Evolutionary conservation across 305 asterid genomes (phyloP).

Genomic region (Petunia hybrid): DNA sequence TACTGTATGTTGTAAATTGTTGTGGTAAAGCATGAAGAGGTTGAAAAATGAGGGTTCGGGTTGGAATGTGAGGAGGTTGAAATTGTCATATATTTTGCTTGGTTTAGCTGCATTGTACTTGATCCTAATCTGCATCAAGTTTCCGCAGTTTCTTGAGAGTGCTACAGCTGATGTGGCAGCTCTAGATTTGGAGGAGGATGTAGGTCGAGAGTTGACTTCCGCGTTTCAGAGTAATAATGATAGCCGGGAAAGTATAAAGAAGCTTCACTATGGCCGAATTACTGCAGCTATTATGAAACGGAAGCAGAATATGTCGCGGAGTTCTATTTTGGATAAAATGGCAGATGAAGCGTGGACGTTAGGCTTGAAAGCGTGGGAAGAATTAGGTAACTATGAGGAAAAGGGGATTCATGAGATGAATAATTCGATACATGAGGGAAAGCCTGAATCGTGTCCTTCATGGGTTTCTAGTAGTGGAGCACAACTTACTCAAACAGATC

Average conservation of each 20-base stretch:
- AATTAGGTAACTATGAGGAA: slow-evolving; percentile 64
- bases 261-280: slow-evolving; percentile 76
- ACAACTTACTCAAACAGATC: slow-evolving; percentile 61
- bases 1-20: too few relatives aligned
- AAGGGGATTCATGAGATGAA: slow-evolving; percentile 62
- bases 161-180: slow-evolving; percentile 54
- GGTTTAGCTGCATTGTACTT: slow-evolving; percentile 79
- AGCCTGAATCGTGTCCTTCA: slow-evolving; percentile 93
- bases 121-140: slow-evolving; percentile 73
- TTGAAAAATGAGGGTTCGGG: slow-evolving; percentile 59
- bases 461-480: slow-evolving; percentile 76
- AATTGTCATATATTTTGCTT: slow-evolving; percentile 64
- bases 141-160: slow-evolving; percentile 72
- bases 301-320: slow-evolving; percentile 53
- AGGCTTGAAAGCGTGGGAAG: slow-evolving; percentile 93
- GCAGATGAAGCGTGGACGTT: slow-evolving; percentile 91
- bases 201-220: slow-evolving; percentile 32
- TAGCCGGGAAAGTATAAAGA: neutral
- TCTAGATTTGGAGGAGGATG: slow-evolving; percentile 46
- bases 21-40: slow-evolving; percentile 61
- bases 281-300: slow-evolving; percentile 66
- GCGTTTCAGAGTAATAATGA: slow-evolving; percentile 42
- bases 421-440: slow-evolving; percentile 73
- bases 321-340: slow-evolving; percentile 77
- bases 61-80: slow-evolving; percentile 66